Conservation (phyloP, 2,329 filamentous ascomycete species). For the Didymella sp. region DNA sequence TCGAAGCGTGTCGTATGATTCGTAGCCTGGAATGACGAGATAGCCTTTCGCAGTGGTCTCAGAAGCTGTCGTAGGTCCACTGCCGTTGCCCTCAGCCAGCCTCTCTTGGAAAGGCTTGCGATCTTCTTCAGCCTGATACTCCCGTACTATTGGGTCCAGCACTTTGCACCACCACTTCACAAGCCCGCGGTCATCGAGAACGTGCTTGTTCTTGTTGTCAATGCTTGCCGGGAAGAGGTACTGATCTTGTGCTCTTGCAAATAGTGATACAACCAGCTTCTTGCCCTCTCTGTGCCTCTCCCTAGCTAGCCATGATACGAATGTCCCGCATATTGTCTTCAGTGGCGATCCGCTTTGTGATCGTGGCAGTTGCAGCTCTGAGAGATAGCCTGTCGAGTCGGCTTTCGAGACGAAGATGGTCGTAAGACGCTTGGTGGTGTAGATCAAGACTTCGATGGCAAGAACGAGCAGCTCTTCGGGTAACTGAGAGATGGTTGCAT, state of each 20-base stretch:
- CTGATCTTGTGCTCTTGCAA: slow-evolving; percentile 89
- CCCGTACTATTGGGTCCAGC: slow-evolving; percentile 74
- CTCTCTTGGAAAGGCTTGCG: slow-evolving; percentile 42
- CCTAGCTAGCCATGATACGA: slow-evolving; percentile 76
- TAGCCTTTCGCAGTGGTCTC: slow-evolving; percentile 70
- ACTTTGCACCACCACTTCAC: slow-evolving; percentile 97
- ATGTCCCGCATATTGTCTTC: slow-evolving; percentile 74
- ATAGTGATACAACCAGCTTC: slow-evolving; percentile 82
- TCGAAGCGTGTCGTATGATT: slow-evolving; percentile 77
- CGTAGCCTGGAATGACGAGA: slow-evolving; percentile 85
- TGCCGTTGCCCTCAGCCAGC: slow-evolving; percentile 38
- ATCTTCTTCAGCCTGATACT: slow-evolving; percentile 55
- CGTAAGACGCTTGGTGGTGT: slow-evolving; percentile 77
- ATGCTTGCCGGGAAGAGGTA: slow-evolving; percentile 95
- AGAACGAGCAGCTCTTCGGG: slow-evolving; percentile 71
- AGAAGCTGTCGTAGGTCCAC: slow-evolving; percentile 26
- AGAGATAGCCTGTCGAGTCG: slow-evolving; percentile 89
- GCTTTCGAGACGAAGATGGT: slow-evolving; percentile 97
- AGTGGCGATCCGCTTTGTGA: slow-evolving; percentile 69
- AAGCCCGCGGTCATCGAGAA: slow-evolving; percentile 86
- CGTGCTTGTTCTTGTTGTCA: slow-evolving; percentile 84
- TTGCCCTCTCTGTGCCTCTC: slow-evolving; percentile 68
- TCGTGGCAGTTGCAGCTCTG: slow-evolving; percentile 65
- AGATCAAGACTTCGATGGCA: slow-evolving; percentile 87
- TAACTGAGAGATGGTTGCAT: slow-evolving; percentile 29